Percentiles rank a stretch among this genome's conserved stretches.
Conservation (phyloP, 2,329 filamentous ascomycete genomes). For the Neurospora crassa region DNA sequence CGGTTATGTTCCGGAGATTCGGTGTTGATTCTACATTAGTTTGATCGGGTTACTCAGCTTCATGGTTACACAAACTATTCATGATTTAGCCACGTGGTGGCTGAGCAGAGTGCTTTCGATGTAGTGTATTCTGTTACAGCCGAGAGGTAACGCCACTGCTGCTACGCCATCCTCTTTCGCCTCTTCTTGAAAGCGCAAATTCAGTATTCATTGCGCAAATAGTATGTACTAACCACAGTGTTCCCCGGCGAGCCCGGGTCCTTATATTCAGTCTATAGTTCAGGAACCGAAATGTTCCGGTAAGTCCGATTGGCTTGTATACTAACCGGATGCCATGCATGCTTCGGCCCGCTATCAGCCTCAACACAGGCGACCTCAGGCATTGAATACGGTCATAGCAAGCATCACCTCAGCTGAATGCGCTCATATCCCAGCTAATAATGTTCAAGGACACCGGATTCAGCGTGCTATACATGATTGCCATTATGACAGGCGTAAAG, state of each 20-base stretch:
- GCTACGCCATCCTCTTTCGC: no score
- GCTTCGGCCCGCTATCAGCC: background rate
- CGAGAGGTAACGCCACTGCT: no score
- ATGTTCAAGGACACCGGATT: background rate
- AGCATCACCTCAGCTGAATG: background rate
- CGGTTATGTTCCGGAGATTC: background rate
- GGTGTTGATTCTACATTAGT: no score
- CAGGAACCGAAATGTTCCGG: background rate
- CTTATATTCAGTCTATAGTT: no score
- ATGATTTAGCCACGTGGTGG: no score
- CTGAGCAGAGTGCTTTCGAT: no score
- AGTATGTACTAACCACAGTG: no score
- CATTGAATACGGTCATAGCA: background rate
- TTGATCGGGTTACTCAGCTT: background rate
- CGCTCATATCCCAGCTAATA: background rate
- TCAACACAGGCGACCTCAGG: background rate
- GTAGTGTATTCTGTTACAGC: no score
- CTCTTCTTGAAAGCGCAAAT: no score
- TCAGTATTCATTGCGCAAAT: no score
- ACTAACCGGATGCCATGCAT: background rate
- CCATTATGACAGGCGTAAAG: background rate
- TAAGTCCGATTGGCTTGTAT: background rate
- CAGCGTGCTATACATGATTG: background rate
- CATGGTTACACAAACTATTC: background rate
- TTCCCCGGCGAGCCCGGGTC: no score